phyloP scores from a whole-genome alignment of 768 basidiomycete genomes.

The Macrolepiota albuminosa region DNA sequence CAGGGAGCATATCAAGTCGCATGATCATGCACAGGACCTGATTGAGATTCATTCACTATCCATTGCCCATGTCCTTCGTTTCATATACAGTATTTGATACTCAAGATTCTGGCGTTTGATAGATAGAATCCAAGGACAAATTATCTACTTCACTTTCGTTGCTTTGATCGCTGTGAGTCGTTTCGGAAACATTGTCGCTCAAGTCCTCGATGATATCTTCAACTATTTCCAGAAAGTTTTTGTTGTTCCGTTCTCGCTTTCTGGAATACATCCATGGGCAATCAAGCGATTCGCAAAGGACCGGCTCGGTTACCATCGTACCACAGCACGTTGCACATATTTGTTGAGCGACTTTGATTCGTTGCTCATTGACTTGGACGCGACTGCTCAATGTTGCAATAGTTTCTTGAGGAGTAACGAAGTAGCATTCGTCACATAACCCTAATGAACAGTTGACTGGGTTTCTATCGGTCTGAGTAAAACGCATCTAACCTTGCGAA shows the following conservation, averaged over 20 bases:
- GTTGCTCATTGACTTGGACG: slow-evolving; percentile 48
- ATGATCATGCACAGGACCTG: slow-evolving; percentile 15
- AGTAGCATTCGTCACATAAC: slow-evolving; percentile 61
- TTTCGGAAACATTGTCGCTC: slow-evolving; percentile 16
- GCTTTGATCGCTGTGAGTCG: slow-evolving; percentile 4
- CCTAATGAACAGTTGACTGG: slow-evolving; percentile 27
- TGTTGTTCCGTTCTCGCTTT: slow-evolving; percentile 46
- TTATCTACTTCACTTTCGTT: slow-evolving; percentile 5
- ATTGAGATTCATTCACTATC: neutral
- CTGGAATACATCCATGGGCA: slow-evolving; percentile 82
- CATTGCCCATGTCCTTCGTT: neutral
- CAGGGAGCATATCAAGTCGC: slow-evolving; percentile 42
- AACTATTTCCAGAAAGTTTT: slow-evolving; percentile 31
- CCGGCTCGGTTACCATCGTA: slow-evolving; percentile 49
- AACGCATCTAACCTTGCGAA: slow-evolving; percentile 37
- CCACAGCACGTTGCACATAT: slow-evolving; percentile 72
- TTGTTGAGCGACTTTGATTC: slow-evolving; percentile 51
- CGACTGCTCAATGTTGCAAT: slow-evolving; percentile 53
- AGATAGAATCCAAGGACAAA: slow-evolving; percentile 5
- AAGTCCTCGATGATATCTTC: slow-evolving; percentile 30
- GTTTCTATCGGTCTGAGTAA: neutral
- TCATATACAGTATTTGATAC: neutral
- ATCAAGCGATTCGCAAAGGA: slow-evolving; percentile 79
- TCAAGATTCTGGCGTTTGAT: slow-evolving; percentile 8
- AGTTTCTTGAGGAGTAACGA: slow-evolving; percentile 42